Conservation (phyloP, 345 rosid species). For the Sisymbrium irio region DNA sequence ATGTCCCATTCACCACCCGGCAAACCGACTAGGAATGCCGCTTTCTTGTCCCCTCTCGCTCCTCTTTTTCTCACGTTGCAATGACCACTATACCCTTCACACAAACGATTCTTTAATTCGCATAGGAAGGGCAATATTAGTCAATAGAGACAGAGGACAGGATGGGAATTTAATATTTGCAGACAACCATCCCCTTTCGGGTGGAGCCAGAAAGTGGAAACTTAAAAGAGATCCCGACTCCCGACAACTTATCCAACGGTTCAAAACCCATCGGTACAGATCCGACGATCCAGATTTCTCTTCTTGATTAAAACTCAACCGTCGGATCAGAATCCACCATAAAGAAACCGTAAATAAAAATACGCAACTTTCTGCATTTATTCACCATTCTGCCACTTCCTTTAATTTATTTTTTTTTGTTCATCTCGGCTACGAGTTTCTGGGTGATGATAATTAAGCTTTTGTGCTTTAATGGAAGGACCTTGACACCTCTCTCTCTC, state of each 20-base stretch:
- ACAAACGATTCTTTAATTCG: not conserved
- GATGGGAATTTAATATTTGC: constrained; percentile 25
- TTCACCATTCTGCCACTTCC: constrained; percentile 24
- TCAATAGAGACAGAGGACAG: not conserved
- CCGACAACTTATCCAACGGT: constrained; percentile 31
- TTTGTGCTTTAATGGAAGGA: constrained; percentile 60
- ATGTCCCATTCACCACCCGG: constrained; percentile 45
- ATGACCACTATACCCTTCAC: constrained; percentile 1
- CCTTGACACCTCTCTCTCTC: constrained; percentile 40
- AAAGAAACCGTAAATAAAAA: not conserved
- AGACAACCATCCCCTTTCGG: constrained; percentile 37
- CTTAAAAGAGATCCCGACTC: constrained; percentile 15
- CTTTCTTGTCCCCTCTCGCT: constrained; percentile 40
- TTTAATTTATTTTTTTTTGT: not conserved
- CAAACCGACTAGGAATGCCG: constrained; percentile 44
- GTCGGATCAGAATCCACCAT: constrained; percentile 22
- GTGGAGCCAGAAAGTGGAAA: constrained; percentile 36
- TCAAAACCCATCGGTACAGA: not conserved
- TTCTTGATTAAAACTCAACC: not conserved
- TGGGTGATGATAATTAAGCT: constrained; percentile 30
- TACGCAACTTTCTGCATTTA: constrained; percentile 13
- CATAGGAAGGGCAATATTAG: not conserved
- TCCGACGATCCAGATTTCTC: constrained; percentile 6
- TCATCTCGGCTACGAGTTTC: constrained; percentile 33
- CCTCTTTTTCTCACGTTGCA: not conserved